Conservation (phyloP, 2,329 filamentous ascomycete genomes). For the Diaporthe citrichinensis region DNA sequence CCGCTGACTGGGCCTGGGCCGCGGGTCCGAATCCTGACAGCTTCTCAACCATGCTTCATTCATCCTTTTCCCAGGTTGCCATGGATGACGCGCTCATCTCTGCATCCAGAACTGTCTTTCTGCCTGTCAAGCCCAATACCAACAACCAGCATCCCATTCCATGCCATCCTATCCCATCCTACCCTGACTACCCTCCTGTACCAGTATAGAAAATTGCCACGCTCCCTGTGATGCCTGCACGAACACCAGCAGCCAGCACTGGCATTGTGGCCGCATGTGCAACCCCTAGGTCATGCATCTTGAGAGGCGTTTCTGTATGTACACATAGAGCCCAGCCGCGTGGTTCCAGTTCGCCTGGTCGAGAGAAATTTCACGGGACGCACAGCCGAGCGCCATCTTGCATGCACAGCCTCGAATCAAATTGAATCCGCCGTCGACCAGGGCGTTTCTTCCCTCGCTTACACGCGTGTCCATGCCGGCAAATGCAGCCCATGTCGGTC, state of each 20-base stretch:
- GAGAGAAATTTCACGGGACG: neutral
- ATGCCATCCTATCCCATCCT: neutral
- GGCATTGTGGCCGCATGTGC: neutral
- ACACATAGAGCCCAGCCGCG: neutral
- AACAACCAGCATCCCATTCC: slow-evolving; percentile 10
- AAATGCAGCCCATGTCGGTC: slow-evolving; percentile 4
- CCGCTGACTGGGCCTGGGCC: slow-evolving; percentile 14
- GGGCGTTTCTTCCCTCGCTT: slow-evolving; percentile 1
- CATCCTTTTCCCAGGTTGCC: slow-evolving; percentile 3
- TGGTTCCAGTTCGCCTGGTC: neutral
- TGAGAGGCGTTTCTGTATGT: neutral
- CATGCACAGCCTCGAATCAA: slow-evolving; percentile 29
- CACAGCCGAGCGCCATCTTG: slow-evolving; percentile 1
- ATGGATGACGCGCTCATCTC: slow-evolving; percentile 32
- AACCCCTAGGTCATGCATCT: neutral
- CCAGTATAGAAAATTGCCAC: neutral
- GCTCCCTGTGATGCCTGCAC: neutral
- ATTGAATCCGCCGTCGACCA: slow-evolving; percentile 10
- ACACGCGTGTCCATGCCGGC: slow-evolving; percentile 12
- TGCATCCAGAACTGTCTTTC: neutral
- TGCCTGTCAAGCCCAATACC: neutral
- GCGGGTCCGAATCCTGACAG: slow-evolving; percentile 22
- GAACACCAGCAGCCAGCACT: neutral
- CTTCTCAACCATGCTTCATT: neutral
- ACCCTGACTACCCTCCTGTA: neutral